A percentile compares a stretch with the other conserved stretches of the same genome.
Evolutionary conservation across 2,329 filamentous ascomycete genomes (phyloP).

Genomic region (Dactylellina parvicollis): DNA sequence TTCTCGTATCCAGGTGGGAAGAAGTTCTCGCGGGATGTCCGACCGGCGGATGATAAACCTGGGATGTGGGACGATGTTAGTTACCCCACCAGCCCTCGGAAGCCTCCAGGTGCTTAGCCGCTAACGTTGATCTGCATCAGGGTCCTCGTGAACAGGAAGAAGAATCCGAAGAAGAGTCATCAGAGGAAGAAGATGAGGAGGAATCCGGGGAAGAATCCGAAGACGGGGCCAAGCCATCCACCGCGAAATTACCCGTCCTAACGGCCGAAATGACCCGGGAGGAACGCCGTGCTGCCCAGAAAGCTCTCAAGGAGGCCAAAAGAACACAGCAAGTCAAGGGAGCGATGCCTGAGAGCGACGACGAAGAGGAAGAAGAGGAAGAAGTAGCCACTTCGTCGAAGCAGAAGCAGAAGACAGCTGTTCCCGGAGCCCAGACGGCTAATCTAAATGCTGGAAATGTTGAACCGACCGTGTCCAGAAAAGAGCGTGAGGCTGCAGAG

Average conservation of each 20-base stretch:
- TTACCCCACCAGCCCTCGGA: constrained; percentile 51
- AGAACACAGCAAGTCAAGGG: constrained; percentile 74
- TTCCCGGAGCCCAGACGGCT: constrained; percentile 14
- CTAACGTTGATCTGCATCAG: constrained; percentile 26
- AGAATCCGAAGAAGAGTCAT: constrained; percentile 66
- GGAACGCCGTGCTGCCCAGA: constrained; percentile 84
- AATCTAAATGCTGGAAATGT: constrained; percentile 60
- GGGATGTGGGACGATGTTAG: constrained; percentile 81
- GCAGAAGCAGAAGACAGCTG: constrained; percentile 54
- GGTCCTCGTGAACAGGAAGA: constrained; percentile 64
- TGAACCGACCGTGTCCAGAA: constrained; percentile 70
- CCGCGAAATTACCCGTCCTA: constrained; percentile 61
- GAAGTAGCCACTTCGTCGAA: constrained; percentile 62
- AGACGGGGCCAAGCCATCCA: constrained; percentile 62
- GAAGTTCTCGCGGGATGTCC: constrained; percentile 90
- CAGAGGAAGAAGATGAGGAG: constrained; percentile 64
- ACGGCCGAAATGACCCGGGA: constrained; percentile 77
- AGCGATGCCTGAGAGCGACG: constrained; percentile 80
- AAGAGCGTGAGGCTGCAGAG: constrained; percentile 81
- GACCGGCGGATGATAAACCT: constrained; percentile 84
- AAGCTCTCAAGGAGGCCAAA: constrained; percentile 89
- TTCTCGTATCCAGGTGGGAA: constrained; percentile 75
- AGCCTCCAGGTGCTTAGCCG: neutral
- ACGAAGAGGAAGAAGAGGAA: constrained; percentile 70
- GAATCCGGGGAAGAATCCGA: constrained; percentile 66